phyloP scores from a whole-genome alignment of 202 grass and related monocot genomes.

The Saccharum hybrid region DNA sequence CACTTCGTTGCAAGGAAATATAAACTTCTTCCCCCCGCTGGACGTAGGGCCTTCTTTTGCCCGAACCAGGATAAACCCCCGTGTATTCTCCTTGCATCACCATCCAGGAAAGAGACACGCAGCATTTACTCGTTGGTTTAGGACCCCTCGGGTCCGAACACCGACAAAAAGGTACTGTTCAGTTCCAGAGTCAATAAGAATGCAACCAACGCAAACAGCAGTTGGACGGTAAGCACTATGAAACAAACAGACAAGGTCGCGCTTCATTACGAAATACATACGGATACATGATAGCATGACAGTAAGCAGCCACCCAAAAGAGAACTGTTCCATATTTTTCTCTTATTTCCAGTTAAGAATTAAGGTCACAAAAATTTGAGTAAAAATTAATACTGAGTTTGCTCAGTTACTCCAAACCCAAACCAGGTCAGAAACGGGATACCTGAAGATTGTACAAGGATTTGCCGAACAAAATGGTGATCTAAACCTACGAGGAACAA shows the following conservation, averaged over 20 bases:
- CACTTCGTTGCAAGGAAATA: too few relatives aligned
- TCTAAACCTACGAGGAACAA: conserved; percentile 44
- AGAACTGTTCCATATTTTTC: conserved; percentile 27
- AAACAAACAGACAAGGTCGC: not conserved
- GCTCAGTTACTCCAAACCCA: conserved; percentile 33
- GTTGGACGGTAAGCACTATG: not conserved
- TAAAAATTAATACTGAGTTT: conserved; percentile 15
- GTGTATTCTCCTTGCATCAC: too few relatives aligned
- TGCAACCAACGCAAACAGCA: not conserved
- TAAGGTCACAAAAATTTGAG: conserved; percentile 24
- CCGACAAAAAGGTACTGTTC: not conserved
- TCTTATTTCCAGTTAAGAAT: conserved; percentile 55
- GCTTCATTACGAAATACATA: not conserved
- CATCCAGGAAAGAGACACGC: too few relatives aligned
- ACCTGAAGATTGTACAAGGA: conserved; percentile 37
- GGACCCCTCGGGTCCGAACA: too few relatives aligned
- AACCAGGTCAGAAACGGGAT: conserved; percentile 15
- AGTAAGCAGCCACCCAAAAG: not conserved
- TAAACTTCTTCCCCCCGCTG: too few relatives aligned
- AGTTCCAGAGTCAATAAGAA: not conserved
- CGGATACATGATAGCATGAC: not conserved
- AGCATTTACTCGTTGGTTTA: too few relatives aligned
- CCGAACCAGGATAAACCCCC: too few relatives aligned
- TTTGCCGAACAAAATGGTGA: conserved; percentile 47
- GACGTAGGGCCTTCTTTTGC: too few relatives aligned